Percentiles rank a stretch among this genome's conserved stretches.
phyloP scores from a whole-genome alignment of 805 yeast species.

The Candida wancherniae region DNA sequence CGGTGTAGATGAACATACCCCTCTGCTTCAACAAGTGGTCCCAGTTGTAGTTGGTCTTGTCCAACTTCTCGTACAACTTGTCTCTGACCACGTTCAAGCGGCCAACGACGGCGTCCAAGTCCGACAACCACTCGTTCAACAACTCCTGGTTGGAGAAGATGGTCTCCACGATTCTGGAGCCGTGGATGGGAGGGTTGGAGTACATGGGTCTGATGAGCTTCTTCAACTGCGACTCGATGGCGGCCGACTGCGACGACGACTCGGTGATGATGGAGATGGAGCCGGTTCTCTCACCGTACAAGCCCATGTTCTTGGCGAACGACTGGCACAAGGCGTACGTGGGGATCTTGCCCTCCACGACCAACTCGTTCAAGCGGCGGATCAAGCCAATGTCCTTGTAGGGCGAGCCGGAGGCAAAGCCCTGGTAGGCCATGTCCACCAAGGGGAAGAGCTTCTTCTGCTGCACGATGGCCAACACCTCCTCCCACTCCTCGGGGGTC shows the following conservation, averaged over 20 bases:
- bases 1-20: slow-evolving; percentile 96
- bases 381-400: slow-evolving; percentile 57
- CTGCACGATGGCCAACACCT: slow-evolving; percentile 60
- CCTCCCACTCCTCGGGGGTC: slow-evolving; percentile 71
- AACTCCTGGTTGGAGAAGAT: slow-evolving; percentile 60
- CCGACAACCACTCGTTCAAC: slow-evolving; percentile 71
- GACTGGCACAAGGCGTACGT: slow-evolving; percentile 51
- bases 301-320: slow-evolving; percentile 46
- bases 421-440: slow-evolving; percentile 94
- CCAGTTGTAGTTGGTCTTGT: slow-evolving; percentile 69
- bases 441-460: slow-evolving; percentile 66
- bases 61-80: slow-evolving; percentile 57
- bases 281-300: slow-evolving; percentile 61
- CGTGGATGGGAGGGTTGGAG: slow-evolving; percentile 94
- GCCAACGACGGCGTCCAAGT: slow-evolving; percentile 72
- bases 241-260: slow-evolving; percentile 44
- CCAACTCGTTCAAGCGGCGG: slow-evolving; percentile 42
- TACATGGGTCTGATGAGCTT: slow-evolving; percentile 78
- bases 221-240: slow-evolving; percentile 76
- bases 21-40: slow-evolving; percentile 81
- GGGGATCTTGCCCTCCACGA: slow-evolving; percentile 46
- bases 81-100: slow-evolving; percentile 73
- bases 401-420: slow-evolving; percentile 83
- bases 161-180: slow-evolving; percentile 81
- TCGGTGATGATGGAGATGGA: slow-evolving; percentile 65